Conservation (phyloP, 2,329 filamentous ascomycete genomes). For the Epichloe aotearoae region DNA sequence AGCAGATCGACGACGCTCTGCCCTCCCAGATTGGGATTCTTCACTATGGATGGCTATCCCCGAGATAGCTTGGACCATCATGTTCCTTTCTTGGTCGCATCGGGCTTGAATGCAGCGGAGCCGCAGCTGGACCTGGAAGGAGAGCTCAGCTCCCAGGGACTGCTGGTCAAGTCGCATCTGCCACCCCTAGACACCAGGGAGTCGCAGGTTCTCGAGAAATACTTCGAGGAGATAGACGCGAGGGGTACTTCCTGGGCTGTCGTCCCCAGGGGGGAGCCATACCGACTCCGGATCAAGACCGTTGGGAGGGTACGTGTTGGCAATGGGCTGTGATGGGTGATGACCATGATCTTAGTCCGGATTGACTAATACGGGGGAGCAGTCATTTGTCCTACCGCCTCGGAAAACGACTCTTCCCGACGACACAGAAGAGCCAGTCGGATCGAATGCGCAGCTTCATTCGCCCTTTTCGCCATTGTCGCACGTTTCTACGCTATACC, state of each 20-base stretch:
- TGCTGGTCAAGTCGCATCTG: slow-evolving; percentile 57
- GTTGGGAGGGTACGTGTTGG: slow-evolving; percentile 61
- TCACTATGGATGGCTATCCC: slow-evolving; percentile 66
- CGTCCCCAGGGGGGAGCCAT: slow-evolving; percentile 36
- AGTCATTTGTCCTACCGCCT: slow-evolving; percentile 44
- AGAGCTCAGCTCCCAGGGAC: slow-evolving; percentile 43
- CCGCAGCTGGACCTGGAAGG: slow-evolving; percentile 30
- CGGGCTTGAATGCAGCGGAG: slow-evolving; percentile 47
- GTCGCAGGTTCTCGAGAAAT: slow-evolving; percentile 50
- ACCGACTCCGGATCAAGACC: slow-evolving; percentile 55
- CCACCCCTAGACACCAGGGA: slow-evolving; percentile 52
- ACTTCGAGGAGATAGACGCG: slow-evolving; percentile 54
- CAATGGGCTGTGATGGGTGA: not conserved
- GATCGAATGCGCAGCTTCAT: slow-evolving; percentile 51
- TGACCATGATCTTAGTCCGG: slow-evolving; percentile 4
- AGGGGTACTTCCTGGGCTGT: slow-evolving; percentile 54
- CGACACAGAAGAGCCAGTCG: slow-evolving; percentile 33
- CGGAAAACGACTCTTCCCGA: slow-evolving; percentile 42
- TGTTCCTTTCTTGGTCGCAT: slow-evolving; percentile 70
- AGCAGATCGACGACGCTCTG: not conserved
- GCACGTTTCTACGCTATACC: slow-evolving; percentile 69
- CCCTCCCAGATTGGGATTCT: slow-evolving; percentile 9
- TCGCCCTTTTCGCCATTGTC: slow-evolving; percentile 86
- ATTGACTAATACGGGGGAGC: slow-evolving; percentile 13
- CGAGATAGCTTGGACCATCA: slow-evolving; percentile 73